Evolutionary conservation across 495 filamentous ascomycete species (phyloP).

Genomic region (Penicillium tannophilum): DNA sequence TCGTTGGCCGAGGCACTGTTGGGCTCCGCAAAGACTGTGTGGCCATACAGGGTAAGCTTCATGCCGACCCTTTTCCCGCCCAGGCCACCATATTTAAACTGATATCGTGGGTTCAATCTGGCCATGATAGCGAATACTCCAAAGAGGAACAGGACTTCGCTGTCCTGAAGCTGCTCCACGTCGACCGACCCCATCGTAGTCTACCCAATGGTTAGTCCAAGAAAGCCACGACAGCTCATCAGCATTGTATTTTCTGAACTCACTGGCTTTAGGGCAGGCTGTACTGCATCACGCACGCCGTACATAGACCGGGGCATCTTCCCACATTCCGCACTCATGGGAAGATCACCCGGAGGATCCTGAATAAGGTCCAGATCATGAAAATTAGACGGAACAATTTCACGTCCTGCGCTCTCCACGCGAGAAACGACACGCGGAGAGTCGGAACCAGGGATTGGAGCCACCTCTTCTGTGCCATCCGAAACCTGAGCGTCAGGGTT

Average conservation of each 20-base stretch:
- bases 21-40: constrained; percentile 26
- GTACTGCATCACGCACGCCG: not conserved
- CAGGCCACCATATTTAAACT: constrained; percentile 21
- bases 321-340: not conserved
- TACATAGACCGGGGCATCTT: not conserved
- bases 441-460: not conserved
- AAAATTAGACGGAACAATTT: too few species aligned
- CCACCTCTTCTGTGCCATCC: not conserved
- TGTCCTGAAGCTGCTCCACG: constrained; percentile 9
- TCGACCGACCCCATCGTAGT: constrained; percentile 9
- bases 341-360: not conserved
- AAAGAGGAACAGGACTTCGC: constrained; percentile 37
- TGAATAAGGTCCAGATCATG: too few species aligned
- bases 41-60: constrained; percentile 37
- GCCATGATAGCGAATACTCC: constrained; percentile 30
- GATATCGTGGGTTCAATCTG: constrained; percentile 28
- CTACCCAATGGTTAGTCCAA: not conserved
- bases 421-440: not conserved
- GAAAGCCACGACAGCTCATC: not conserved
- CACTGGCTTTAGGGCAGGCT: not conserved
- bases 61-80: constrained; percentile 20
- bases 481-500: not conserved
- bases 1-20: constrained; percentile 7
- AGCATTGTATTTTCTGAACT: not conserved
- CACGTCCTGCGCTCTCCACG: too few species aligned